These are phyloP conservation scores for Paraphaeosphaeria minitans DNA, from an alignment of 2,329 filamentous ascomycete genomes.

Conservation along the genomic window DNA sequence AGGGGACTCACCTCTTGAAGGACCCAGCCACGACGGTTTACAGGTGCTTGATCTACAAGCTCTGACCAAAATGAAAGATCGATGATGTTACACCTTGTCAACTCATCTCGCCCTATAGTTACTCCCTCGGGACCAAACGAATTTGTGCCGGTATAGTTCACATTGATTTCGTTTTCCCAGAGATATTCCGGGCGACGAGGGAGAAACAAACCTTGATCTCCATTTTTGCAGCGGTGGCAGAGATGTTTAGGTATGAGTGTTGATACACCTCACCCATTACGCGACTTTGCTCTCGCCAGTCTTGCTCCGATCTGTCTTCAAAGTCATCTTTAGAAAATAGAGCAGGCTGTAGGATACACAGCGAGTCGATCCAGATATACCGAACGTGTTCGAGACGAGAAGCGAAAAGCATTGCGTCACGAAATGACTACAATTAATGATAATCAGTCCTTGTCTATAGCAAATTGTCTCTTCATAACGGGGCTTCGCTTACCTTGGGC, in stretches of 20 bases:
- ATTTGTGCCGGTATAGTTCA: constrained; percentile 14
- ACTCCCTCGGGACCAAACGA: neutral
- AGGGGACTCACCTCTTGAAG: constrained; percentile 17
- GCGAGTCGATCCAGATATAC: constrained; percentile 18
- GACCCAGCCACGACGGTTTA: constrained; percentile 24
- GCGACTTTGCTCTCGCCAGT: constrained; percentile 24
- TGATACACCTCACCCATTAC: constrained; percentile 24
- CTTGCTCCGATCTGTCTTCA: constrained; percentile 6
- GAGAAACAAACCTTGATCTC: constrained; percentile 22
- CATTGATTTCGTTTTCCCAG: constrained; percentile 18
- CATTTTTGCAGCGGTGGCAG: constrained; percentile 26
- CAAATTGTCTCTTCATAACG: neutral
- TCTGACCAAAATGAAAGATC: constrained; percentile 17
- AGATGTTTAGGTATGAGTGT: constrained; percentile 29
- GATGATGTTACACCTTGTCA: neutral
- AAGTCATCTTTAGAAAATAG: neutral
- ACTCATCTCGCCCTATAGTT: neutral
- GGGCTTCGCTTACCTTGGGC: neutral
- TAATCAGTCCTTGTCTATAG: neutral
- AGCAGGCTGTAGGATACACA: constrained; percentile 13
- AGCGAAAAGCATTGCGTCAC: constrained; percentile 16
- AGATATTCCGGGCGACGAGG: constrained; percentile 6
- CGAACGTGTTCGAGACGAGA: constrained; percentile 5
- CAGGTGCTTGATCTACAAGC: constrained; percentile 16
- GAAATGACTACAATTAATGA: constrained; percentile 9